These are phyloP conservation scores for Pisolithus thermaeus DNA, from an alignment of 1,284 basidiomycete species.

Conservation along the genomic window DNA sequence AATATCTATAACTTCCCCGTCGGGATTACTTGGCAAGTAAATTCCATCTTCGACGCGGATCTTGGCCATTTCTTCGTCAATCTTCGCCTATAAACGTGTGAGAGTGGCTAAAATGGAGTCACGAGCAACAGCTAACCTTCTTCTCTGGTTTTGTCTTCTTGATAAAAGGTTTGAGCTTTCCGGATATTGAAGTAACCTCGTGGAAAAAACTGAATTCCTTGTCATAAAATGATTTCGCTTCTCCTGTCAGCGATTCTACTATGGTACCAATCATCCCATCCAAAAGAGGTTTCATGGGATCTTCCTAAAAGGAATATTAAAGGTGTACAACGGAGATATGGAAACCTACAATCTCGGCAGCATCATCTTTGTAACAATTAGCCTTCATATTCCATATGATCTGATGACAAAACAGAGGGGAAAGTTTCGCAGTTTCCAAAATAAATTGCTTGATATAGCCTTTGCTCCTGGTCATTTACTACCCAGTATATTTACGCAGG, in stretches of 20 bases:
- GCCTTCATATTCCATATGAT: slow-evolving; percentile 99
- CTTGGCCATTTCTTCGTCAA: slow-evolving; percentile 99
- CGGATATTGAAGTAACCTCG: slow-evolving; percentile 96
- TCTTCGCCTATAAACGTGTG: slow-evolving; percentile 70
- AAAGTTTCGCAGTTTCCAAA: slow-evolving; percentile 96
- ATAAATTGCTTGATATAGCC: slow-evolving; percentile 96
- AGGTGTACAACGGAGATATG: neutral
- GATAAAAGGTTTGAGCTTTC: slow-evolving; percentile 95
- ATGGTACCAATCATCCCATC: slow-evolving; percentile 84
- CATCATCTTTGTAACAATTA: slow-evolving; percentile 92
- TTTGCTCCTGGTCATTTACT: slow-evolving; percentile 25
- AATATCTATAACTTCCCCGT: slow-evolving; percentile 93
- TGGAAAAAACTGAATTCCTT: slow-evolving; percentile 96
- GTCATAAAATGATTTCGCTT: slow-evolving; percentile 88
- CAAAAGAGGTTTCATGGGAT: slow-evolving; percentile 92
- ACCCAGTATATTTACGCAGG: neutral
- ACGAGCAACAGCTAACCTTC: slow-evolving; percentile 53
- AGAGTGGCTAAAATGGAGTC: neutral
- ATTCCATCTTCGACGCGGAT: slow-evolving; percentile 91
- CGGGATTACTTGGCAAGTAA: slow-evolving; percentile 96
- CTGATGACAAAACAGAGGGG: slow-evolving; percentile 98
- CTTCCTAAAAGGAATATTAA: slow-evolving; percentile 52
- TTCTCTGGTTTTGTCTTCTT: slow-evolving; percentile 96
- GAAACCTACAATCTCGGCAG: slow-evolving; percentile 66
- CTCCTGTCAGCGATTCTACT: slow-evolving; percentile 84